These are phyloP conservation scores for Ananas comosus DNA, from an alignment of 176 grass and related monocot species.

Conservation along the genomic window DNA sequence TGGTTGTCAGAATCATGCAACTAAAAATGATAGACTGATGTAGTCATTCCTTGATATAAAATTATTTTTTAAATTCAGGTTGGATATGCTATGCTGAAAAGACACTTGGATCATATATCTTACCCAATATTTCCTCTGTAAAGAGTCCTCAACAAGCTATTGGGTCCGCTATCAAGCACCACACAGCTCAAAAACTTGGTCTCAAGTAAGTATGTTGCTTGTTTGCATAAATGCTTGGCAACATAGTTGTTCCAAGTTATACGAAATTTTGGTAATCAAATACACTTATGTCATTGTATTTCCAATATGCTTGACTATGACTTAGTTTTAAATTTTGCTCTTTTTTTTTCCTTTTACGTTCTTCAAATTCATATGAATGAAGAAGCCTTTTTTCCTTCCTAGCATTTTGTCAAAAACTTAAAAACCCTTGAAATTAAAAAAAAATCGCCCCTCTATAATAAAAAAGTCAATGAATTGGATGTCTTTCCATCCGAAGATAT, in stretches of 20 bases:
- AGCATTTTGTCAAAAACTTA: too few relatives aligned
- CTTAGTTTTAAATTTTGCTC: too few relatives aligned
- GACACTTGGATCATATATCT: conserved; percentile 89
- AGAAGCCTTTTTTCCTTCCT: too few relatives aligned
- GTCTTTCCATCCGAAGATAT: too few relatives aligned
- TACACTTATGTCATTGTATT: too few relatives aligned
- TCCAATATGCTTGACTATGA: too few relatives aligned
- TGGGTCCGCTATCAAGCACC: conserved; percentile 78
- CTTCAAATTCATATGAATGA: too few relatives aligned
- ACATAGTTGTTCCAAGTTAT: not conserved
- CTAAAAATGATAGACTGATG: not conserved
- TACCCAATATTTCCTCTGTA: conserved; percentile 92
- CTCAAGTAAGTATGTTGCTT: conserved; percentile 44
- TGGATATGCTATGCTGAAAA: conserved; percentile 99
- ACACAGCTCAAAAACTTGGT: conserved; percentile 60
- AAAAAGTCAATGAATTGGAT: too few relatives aligned
- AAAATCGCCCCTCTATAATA: too few relatives aligned
- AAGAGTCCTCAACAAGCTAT: conserved; percentile 96
- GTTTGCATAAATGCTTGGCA: not conserved
- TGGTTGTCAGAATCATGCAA: not conserved
- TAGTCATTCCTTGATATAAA: not conserved
- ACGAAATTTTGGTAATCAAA: too few relatives aligned
- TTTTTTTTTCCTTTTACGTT: too few relatives aligned
- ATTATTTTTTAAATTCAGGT: conserved; percentile 29
- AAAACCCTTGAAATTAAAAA: too few relatives aligned